phyloP scores from a whole-genome alignment of 139 green algal species.

The Volvox africanus region DNA sequence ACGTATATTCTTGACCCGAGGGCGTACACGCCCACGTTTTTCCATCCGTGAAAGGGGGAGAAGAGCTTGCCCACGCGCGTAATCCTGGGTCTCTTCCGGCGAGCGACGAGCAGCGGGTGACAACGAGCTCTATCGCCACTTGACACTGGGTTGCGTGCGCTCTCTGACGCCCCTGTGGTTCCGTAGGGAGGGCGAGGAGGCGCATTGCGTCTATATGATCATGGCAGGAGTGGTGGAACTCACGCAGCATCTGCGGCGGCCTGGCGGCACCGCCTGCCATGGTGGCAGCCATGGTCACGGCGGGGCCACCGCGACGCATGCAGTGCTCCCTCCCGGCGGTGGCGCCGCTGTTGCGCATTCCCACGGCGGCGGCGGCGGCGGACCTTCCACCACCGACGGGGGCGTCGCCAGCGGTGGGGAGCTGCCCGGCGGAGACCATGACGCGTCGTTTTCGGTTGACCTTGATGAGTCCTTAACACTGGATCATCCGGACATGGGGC shows the following conservation, averaged over 20 bases:
- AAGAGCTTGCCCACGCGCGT: no score
- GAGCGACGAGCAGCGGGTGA: no score
- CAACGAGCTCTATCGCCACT: no score
- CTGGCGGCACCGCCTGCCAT: neutral
- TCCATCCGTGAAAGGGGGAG: no score
- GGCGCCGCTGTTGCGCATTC: neutral
- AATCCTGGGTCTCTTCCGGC: no score
- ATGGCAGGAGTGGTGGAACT: constrained; percentile 75
- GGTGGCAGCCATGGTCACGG: neutral
- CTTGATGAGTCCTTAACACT: constrained; percentile 69
- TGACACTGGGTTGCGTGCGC: no score
- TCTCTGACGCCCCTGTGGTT: neutral
- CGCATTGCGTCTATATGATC: constrained; percentile 68
- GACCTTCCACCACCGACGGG: neutral
- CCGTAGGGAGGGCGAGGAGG: constrained; percentile 59
- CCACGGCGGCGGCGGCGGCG: neutral
- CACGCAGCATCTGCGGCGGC: constrained; percentile 42
- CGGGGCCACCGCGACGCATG: no score
- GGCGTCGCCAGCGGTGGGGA: neutral
- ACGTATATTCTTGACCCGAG: no score
- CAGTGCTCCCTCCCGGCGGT: neutral
- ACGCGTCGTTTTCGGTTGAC: constrained; percentile 65
- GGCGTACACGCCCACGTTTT: no score
- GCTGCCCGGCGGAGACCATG: constrained; percentile 16
- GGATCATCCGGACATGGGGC: constrained; percentile 46